Evolutionary conservation across 73 alveolate genomes (phyloP).

Genomic region (Paramecium biaurelia): DNA sequence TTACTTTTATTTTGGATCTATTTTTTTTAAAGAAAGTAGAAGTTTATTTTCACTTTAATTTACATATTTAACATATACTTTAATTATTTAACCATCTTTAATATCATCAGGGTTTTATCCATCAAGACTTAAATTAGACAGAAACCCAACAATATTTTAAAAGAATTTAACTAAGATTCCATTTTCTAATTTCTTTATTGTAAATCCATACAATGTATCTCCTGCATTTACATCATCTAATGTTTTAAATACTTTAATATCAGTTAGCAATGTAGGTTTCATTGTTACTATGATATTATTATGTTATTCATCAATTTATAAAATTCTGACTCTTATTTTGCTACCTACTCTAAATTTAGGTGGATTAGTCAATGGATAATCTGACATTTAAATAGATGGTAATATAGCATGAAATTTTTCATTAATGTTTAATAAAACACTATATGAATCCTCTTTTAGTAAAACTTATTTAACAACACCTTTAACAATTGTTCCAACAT

Average conservation of each 20-base stretch:
- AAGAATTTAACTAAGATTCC: slow-evolving; percentile 7
- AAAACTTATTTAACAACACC: not conserved
- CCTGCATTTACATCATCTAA: not conserved
- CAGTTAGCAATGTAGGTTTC: slow-evolving; percentile 3
- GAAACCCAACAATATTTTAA: slow-evolving; percentile 41
- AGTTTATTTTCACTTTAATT: not conserved
- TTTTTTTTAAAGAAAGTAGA: not conserved
- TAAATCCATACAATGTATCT: slow-evolving; percentile 21
- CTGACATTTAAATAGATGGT: not conserved
- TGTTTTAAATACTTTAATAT: not conserved
- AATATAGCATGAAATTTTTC: not conserved
- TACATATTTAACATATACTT: slow-evolving; percentile 1
- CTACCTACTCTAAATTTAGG: slow-evolving; percentile 29
- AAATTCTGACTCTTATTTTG: slow-evolving; percentile 1
- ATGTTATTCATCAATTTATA: slow-evolving; percentile 3
- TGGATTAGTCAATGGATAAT: slow-evolving; percentile 13
- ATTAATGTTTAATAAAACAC: not conserved
- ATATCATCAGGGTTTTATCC: slow-evolving; percentile 24
- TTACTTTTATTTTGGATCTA: not conserved
- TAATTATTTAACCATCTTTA: not conserved
- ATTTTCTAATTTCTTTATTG: not conserved
- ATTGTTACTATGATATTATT: slow-evolving; percentile 4
- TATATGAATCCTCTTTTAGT: not conserved
- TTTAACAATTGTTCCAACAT: not conserved
- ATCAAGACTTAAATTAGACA: not conserved